Evolutionary conservation across 2,329 filamentous ascomycete genomes (phyloP).

Genomic region (Aureobasidium namibiae): DNA sequence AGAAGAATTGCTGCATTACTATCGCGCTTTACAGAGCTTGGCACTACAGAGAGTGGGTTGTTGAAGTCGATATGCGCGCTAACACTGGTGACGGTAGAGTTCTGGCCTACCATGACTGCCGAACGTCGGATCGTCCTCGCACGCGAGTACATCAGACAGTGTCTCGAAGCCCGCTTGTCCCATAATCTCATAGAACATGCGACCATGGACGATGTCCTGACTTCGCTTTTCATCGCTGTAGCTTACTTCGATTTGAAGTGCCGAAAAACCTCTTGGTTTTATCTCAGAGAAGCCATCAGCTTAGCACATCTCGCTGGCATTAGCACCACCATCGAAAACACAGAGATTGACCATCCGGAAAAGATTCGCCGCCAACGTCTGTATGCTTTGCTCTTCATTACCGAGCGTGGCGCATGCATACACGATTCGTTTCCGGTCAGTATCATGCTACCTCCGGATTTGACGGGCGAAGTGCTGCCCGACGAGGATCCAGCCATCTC

Average conservation of each 20-base stretch:
- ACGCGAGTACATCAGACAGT: not conserved
- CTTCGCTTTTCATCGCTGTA: constrained; percentile 16
- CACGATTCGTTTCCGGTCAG: constrained; percentile 17
- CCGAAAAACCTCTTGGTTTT: constrained; percentile 17
- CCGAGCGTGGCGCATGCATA: constrained; percentile 15
- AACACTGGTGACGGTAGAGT: constrained; percentile 14
- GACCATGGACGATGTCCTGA: constrained; percentile 13
- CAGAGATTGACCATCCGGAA: not conserved
- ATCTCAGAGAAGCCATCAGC: constrained; percentile 17
- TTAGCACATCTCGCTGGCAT: constrained; percentile 8
- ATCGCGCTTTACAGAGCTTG: too few species aligned
- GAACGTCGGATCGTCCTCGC: constrained; percentile 10
- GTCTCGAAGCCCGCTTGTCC: constrained; percentile 12
- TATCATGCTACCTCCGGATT: constrained; percentile 6
- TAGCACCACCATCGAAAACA: not conserved
- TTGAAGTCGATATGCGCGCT: constrained; percentile 16
- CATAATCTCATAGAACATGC: constrained; percentile 10
- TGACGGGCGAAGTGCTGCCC: constrained; percentile 3
- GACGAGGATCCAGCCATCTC: constrained; percentile 15
- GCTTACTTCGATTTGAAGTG: constrained; percentile 17
- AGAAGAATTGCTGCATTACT: too few species aligned
- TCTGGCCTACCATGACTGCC: constrained; percentile 14
- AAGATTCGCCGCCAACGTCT: constrained; percentile 11
- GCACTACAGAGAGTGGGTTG: too few species aligned
- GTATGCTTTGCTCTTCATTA: constrained; percentile 17